Percentiles rank a stretch among this genome's conserved stretches.
phyloP scores from a whole-genome alignment of 2,329 filamentous ascomycete genomes.

The Fusarium domesticum region DNA sequence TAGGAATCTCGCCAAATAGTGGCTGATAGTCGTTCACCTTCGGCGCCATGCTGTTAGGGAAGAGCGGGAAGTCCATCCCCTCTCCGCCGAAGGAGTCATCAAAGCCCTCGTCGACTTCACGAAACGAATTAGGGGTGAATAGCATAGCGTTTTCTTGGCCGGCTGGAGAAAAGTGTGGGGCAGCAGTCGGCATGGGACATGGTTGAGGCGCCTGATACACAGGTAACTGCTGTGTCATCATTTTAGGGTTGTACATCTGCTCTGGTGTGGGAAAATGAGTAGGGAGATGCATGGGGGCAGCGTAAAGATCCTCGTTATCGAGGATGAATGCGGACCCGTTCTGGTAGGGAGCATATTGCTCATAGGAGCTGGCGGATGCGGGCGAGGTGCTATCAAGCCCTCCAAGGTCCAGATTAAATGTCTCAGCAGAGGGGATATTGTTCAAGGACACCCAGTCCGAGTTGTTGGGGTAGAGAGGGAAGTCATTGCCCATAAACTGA shows the following conservation, averaged over 20 bases:
- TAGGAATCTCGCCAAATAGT: constrained; percentile 51
- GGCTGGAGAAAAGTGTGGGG: constrained; percentile 63
- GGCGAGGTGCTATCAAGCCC: constrained; percentile 40
- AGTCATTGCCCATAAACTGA: constrained; percentile 39
- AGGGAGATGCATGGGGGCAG: constrained; percentile 55
- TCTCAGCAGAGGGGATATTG: constrained; percentile 29
- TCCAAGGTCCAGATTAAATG: constrained; percentile 42
- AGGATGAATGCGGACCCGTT: constrained; percentile 60
- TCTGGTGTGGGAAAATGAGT: constrained; percentile 42
- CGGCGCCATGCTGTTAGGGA: constrained; percentile 38
- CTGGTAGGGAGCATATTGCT: constrained; percentile 60
- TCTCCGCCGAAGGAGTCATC: constrained; percentile 50
- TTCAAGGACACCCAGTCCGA: constrained; percentile 44
- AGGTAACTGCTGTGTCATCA: constrained; percentile 41
- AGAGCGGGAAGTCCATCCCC: constrained; percentile 64
- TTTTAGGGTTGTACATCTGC: constrained; percentile 41
- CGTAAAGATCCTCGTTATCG: constrained; percentile 61
- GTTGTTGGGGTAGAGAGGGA: constrained; percentile 48
- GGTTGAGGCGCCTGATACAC: constrained; percentile 32
- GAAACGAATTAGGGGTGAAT: constrained; percentile 61
- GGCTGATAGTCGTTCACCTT: constrained; percentile 43
- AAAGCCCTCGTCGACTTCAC: constrained; percentile 64
- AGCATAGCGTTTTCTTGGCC: constrained; percentile 68
- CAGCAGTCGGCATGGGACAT: constrained; percentile 21
- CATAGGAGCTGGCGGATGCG: constrained; percentile 36